phyloP scores from a whole-genome alignment of 208 protist species.

The Trypanosoma theileri region DNA sequence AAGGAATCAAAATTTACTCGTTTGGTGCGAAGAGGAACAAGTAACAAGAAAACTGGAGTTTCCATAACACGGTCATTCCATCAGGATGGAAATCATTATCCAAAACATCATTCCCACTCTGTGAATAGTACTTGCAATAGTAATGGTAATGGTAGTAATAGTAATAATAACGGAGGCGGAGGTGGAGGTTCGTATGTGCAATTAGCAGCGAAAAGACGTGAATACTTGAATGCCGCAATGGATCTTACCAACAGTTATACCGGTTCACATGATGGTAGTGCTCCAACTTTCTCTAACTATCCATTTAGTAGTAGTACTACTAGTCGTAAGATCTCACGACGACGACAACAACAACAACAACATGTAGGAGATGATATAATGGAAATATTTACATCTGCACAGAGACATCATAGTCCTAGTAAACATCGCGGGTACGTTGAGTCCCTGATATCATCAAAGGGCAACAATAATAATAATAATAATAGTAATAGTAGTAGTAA shows the following conservation, averaged over 20 bases:
- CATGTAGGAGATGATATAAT: background rate
- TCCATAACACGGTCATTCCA: too few relatives aligned
- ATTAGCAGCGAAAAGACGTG: conserved; percentile 15
- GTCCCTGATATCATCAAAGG: background rate
- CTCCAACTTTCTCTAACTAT: background rate
- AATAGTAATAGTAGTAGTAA: background rate
- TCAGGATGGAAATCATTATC: too few relatives aligned
- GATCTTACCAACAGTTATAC: background rate
- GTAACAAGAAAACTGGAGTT: too few relatives aligned
- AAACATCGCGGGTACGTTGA: background rate
- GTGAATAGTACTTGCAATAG: background rate
- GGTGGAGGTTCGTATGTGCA: conserved; percentile 15
- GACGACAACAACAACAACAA: background rate
- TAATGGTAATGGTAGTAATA: background rate
- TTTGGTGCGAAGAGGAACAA: too few relatives aligned
- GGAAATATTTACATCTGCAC: background rate
- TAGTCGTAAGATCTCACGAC: background rate
- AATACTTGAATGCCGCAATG: background rate
- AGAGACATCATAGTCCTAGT: too few relatives aligned
- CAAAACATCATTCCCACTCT: too few relatives aligned
- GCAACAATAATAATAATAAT: background rate
- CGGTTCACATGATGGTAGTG: background rate
- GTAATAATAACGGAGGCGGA: background rate
- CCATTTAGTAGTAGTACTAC: background rate
- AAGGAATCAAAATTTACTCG: too few relatives aligned